Conservation (phyloP, 306 rosid species). For the Betula pendula region DNA sequence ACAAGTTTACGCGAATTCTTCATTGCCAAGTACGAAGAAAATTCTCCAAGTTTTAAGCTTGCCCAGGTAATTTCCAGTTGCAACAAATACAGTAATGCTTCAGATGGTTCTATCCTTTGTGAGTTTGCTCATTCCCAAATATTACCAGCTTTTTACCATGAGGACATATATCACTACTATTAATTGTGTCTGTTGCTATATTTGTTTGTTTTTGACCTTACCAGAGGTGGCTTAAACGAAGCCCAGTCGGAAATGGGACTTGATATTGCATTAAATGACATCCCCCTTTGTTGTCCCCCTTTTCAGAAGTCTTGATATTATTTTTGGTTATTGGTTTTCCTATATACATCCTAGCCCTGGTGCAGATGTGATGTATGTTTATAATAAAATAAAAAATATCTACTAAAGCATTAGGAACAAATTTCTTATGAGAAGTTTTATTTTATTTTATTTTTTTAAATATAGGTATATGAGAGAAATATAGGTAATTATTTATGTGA, state of each 20-base stretch:
- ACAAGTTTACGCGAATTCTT: slow-evolving; percentile 88
- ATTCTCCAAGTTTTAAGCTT: slow-evolving; percentile 95
- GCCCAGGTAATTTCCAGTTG: slow-evolving; percentile 77
- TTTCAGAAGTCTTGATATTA: too few species aligned
- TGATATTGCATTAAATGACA: neutral
- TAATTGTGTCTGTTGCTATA: neutral
- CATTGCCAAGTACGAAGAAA: slow-evolving; percentile 83
- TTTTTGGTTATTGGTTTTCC: neutral
- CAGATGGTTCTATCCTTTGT: neutral
- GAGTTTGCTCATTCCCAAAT: neutral
- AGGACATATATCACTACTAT: neutral
- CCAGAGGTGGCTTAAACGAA: neutral
- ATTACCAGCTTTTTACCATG: neutral
- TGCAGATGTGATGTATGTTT: neutral
- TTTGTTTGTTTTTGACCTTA: too few species aligned
- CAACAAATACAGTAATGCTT: neutral
- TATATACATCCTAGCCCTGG: neutral
- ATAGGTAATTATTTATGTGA: neutral
- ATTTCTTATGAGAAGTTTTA: too few species aligned
- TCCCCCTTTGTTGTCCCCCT: too few species aligned
- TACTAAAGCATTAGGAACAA: too few species aligned
- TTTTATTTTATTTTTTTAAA: too few species aligned
- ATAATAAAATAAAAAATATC: neutral
- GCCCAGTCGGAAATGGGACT: neutral
- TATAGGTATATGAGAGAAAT: too few species aligned